Percentiles rank a stretch among this genome's conserved stretches.
These are phyloP conservation scores for Plasmodium vinckei DNA, from an alignment of 169 alveolate genomes.

Conservation along the genomic window DNA sequence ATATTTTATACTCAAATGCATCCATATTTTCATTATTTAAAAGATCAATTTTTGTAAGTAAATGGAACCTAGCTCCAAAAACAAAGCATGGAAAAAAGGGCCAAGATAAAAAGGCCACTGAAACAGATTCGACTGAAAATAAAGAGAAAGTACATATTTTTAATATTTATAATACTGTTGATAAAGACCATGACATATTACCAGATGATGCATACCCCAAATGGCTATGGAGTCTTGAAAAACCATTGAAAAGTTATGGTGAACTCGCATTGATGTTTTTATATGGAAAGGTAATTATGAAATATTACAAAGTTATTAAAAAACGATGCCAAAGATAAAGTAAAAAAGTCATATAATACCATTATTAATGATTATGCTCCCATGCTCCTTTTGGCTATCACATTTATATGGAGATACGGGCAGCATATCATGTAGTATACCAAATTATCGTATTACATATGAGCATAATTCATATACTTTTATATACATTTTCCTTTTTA, in stretches of 20 bases:
- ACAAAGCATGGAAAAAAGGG: slow-evolving; percentile 76
- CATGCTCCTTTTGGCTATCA: neutral
- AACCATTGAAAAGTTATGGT: slow-evolving; percentile 86
- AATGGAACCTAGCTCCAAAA: slow-evolving; percentile 49
- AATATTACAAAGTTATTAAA: neutral
- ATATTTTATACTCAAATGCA: slow-evolving; percentile 2
- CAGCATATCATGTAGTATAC: neutral
- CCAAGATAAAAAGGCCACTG: slow-evolving; percentile 70
- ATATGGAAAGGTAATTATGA: slow-evolving; percentile 79
- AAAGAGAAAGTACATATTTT: slow-evolving; percentile 82
- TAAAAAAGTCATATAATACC: neutral
- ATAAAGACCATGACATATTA: slow-evolving; percentile 81
- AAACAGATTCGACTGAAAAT: slow-evolving; percentile 56
- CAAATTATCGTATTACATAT: neutral
- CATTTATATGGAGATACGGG: neutral
- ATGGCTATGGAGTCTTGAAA: slow-evolving; percentile 86
- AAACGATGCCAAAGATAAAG: neutral
- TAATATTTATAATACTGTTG: slow-evolving; percentile 82
- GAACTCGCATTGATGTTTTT: slow-evolving; percentile 85
- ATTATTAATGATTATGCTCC: neutral
- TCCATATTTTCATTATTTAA: slow-evolving; percentile 7
- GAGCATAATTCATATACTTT: neutral
- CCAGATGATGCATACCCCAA: slow-evolving; percentile 86
- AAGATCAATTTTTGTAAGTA: slow-evolving; percentile 49
- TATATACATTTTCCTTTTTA: neutral